These are phyloP conservation scores for Suillus variegatus DNA, from an alignment of 768 basidiomycete genomes.

Conservation along the genomic window DNA sequence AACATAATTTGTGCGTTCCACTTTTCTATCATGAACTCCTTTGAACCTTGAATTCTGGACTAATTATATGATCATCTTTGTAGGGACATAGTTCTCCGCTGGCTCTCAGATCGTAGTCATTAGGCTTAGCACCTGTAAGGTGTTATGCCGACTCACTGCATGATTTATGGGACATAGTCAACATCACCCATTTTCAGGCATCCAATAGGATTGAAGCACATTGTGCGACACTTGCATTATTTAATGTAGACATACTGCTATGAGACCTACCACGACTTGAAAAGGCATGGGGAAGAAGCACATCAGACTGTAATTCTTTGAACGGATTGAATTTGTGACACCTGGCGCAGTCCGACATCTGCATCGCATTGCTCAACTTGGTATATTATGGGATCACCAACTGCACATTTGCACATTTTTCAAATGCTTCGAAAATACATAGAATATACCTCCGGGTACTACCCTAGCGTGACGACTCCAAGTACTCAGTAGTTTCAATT, in stretches of 20 bases:
- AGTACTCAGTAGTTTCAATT: no score
- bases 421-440: no score
- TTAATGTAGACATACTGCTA: background rate
- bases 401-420: background rate
- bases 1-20: slow-evolving; percentile 79
- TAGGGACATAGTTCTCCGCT: slow-evolving; percentile 86
- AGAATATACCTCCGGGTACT: no score
- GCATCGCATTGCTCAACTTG: background rate
- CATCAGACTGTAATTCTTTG: background rate
- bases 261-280: background rate
- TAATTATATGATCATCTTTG: background rate
- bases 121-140: slow-evolving; percentile 25
- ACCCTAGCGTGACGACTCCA: no score
- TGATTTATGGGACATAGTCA: background rate
- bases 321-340: background rate
- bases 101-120: slow-evolving; percentile 79
- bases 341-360: background rate
- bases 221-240: background rate
- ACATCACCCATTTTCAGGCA: background rate
- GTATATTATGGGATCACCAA: background rate
- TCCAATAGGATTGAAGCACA: background rate
- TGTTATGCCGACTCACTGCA: slow-evolving; percentile 6
- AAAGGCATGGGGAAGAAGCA: background rate
- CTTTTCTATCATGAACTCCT: background rate
- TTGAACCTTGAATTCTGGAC: background rate